Base-by-base conservation (phyloP, 176 grass and related monocot genomes). In the Poa annua region DNA sequence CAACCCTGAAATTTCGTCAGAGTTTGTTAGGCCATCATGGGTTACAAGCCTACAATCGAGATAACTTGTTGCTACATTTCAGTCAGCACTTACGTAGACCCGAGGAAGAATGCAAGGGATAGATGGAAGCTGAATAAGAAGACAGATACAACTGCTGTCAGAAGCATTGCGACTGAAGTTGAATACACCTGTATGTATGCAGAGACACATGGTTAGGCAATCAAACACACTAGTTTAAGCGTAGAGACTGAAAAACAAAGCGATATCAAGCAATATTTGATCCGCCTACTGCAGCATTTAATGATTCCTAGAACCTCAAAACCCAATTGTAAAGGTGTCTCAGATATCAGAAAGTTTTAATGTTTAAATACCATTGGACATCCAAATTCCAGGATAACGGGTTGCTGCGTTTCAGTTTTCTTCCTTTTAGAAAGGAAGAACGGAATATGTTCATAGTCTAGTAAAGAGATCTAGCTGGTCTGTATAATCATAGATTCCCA, bases 131-230 rank as follows among this genome's bases (percentile, higher is more conserved):
- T 22, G n/a, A 95, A 95, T 66, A 94, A 86, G 83, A 92, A 93
- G 63, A 93, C 87, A 0, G 92, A 98, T 19, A 95, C 76, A 8
- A 91, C 39, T 8, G 95, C 95, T 13, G 95, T 98, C 25, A 98
- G 61, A 75, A 98, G 93, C 90, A 98, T 98, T 55, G 95, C 92
- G 29, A 98, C 92, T 45, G 95, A 95, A 70, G 95, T 98, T 36
- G 95, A 98, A 74, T 98, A 95, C 44, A 98, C 95, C 95, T 92
- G 86, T 25, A 34, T 61, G 70, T 35, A 38, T 41, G 29, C 29
- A 88, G 65, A 45, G 10, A 20, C 7, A 21, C 6, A 75, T 75
- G 34, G 80, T 87, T 32, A 84, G 60, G 34, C 7, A 87, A 53
- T 78, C 47, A 0, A 44, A 52, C 11, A 68, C 6, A 11, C 10